phyloP scores from a whole-genome alignment of 306 rosid genomes.

The Cicer cuneatum region DNA sequence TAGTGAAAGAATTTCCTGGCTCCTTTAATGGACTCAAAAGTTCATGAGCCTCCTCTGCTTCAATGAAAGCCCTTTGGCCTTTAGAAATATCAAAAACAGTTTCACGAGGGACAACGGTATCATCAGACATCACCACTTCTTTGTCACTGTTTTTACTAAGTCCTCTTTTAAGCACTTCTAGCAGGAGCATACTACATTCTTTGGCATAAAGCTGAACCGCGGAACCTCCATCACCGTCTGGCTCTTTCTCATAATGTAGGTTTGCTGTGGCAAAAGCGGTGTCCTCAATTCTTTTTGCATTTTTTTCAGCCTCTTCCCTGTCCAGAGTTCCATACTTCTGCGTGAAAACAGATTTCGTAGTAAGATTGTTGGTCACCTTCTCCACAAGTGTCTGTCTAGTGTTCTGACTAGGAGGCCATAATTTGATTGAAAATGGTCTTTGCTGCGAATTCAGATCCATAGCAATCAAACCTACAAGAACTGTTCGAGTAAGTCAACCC shows the following conservation, averaged over 20 bases:
- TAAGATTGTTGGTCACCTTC: constrained; percentile 83
- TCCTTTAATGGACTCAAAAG: constrained; percentile 76
- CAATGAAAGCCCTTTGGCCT: constrained; percentile 73
- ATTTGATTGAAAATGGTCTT: constrained; percentile 78
- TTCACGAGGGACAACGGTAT: constrained; percentile 42
- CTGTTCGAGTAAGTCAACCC: constrained; percentile 1
- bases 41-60: constrained; percentile 78
- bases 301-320: constrained; percentile 80
- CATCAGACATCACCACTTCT: constrained; percentile 48
- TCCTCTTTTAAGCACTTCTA: constrained; percentile 80
- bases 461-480: constrained; percentile 52
- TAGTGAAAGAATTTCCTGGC: constrained; percentile 74
- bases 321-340: constrained; percentile 77
- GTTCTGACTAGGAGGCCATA: constrained; percentile 98
- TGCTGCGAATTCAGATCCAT: constrained; percentile 70
- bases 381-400: constrained; percentile 87
- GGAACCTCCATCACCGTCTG: constrained; percentile 97
- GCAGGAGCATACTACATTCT: constrained; percentile 86
- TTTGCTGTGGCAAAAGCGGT: constrained; percentile 76
- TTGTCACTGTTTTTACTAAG: constrained; percentile 49
- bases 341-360: constrained; percentile 76
- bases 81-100: constrained; percentile 82
- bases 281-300: constrained; percentile 81
- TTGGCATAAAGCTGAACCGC: constrained; percentile 97
- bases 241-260: constrained; percentile 70